Evolutionary conservation across 2,329 filamentous ascomycete genomes (phyloP), one percentile per base, ranked within the genome.

Genomic region (Purpureocillium lavendulum): DNA sequence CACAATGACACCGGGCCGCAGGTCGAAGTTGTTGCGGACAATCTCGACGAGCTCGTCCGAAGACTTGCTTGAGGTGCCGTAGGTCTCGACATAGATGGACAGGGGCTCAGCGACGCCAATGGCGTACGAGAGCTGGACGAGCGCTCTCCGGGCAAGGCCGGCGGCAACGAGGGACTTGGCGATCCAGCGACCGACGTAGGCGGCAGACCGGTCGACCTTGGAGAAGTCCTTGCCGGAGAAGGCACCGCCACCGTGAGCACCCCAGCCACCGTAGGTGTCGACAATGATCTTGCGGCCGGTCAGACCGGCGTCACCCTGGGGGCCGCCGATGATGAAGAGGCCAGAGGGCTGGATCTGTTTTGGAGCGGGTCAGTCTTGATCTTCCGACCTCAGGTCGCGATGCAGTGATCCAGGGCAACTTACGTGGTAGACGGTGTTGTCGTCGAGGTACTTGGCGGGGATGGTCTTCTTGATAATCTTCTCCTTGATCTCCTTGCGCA

Each of bases 201-300:
- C 92, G 52, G 92, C 92, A 39, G 92, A 97, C 58, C 92, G 87
- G 66, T 98, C 92, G 70, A 98, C 92, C 81, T 98, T 98, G 79
- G 88, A 96, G 82, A 96, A 98, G 69, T 98, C 92, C 84, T 98
- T 98, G 61, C 92, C 92, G 59, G 92, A 97, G 85, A 98, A 98
- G 67, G 92, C 92, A 84, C 92, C 92, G 77, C 92, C 92, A 77
- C 92, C 92, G 78, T 98, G 92, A 57, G 92, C 92, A 73, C 92
- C 92, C 92, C 92, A 97, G 60, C 92, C 92, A 75, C 92, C 92
- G 74, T 98, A 98, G 67, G 92, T 97, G 74, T 98, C 92, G 65
- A 98, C 92, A 53, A 96, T 82, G 80, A 98, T 98, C 83, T 98
- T 98, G 62, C 92, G 89, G 67, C 92, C 92, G 50, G 92, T 98